phyloP scores from a whole-genome alignment of 2,329 filamentous ascomycete species.

The Dactylellina sp. region DNA sequence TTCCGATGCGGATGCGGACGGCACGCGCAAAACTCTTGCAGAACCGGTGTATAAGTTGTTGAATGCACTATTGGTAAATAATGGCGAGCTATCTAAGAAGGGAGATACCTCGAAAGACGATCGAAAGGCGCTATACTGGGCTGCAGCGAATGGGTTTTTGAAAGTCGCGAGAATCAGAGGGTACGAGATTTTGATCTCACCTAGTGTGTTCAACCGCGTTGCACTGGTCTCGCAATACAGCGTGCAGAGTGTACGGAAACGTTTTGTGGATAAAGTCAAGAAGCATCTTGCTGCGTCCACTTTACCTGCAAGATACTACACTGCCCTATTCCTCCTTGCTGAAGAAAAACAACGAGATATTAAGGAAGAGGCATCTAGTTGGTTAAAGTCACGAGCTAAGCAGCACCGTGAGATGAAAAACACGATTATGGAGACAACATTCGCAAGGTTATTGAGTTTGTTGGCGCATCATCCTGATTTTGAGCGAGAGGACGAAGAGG shows the following conservation, averaged over 20 bases:
- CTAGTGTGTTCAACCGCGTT: constrained; percentile 81
- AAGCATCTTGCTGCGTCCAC: constrained; percentile 84
- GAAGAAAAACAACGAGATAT: constrained; percentile 85
- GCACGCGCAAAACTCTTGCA: constrained; percentile 68
- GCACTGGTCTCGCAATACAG: constrained; percentile 84
- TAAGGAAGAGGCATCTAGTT: constrained; percentile 81
- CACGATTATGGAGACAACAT: constrained; percentile 80
- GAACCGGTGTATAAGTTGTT: constrained; percentile 81
- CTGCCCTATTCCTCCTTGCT: constrained; percentile 87
- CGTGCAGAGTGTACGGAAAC: constrained; percentile 77
- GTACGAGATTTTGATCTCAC: constrained; percentile 79
- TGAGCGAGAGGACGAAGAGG: constrained; percentile 72
- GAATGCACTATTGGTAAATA: constrained; percentile 77
- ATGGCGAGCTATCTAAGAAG: constrained; percentile 83
- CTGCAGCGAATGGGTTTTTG: constrained; percentile 81
- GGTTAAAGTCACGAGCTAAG: constrained; percentile 84
- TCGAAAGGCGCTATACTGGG: constrained; percentile 81
- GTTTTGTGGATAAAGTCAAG: constrained; percentile 86
- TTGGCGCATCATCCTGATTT: constrained; percentile 96
- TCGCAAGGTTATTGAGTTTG: constrained; percentile 85
- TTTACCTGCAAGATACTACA: constrained; percentile 82
- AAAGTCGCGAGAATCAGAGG: constrained; percentile 84
- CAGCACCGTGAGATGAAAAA: constrained; percentile 67
- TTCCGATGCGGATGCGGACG: constrained; percentile 63
- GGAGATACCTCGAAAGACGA: constrained; percentile 81